These are phyloP conservation scores for Apostasia shenzhenica DNA, from an alignment of 106 monocot species.

Conservation along the genomic window DNA sequence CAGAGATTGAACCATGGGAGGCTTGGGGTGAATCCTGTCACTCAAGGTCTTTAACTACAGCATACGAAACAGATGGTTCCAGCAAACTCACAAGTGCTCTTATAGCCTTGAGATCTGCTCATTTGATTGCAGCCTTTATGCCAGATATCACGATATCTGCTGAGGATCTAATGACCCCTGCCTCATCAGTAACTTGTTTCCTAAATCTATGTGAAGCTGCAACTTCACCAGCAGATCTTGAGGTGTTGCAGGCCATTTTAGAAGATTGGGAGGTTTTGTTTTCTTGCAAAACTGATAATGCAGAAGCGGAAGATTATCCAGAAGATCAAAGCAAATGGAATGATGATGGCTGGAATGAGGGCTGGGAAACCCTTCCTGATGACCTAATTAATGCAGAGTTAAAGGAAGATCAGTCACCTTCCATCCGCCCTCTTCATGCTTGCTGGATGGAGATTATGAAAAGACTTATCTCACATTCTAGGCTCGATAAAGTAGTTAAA, in stretches of 20 bases:
- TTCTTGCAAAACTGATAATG: slow-evolving; percentile 11
- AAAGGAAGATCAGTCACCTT: slow-evolving; percentile 18
- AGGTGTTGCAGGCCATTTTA: slow-evolving; percentile 48
- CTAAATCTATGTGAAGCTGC: slow-evolving; percentile 37
- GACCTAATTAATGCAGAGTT: slow-evolving; percentile 26
- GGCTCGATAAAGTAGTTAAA: slow-evolving; percentile 24
- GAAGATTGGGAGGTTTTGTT: slow-evolving; percentile 85
- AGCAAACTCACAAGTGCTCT: slow-evolving; percentile 49
- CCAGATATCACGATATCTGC: slow-evolving; percentile 41
- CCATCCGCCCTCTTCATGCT: slow-evolving; percentile 51
- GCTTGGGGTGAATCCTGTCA: slow-evolving; percentile 50
- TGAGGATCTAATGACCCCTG: slow-evolving; percentile 49
- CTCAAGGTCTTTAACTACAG: slow-evolving; percentile 6
- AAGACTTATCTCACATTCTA: slow-evolving; percentile 40
- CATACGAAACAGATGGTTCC: slow-evolving; percentile 19
- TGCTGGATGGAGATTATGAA: slow-evolving; percentile 77
- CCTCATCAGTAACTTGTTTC: slow-evolving; percentile 75
- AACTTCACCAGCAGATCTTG: slow-evolving; percentile 31
- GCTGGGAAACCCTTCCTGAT: slow-evolving; percentile 78
- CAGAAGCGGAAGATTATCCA: slow-evolving; percentile 6
- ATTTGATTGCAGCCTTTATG: slow-evolving; percentile 37
- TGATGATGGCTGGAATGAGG: slow-evolving; percentile 87
- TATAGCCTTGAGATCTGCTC: slow-evolving; percentile 71
- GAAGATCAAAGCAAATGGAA: slow-evolving; percentile 56
- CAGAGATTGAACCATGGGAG: slow-evolving; percentile 65